Base-by-base conservation (phyloP, 108 stramenopile genomes). In the Pseudonitzschia pungens region DNA sequence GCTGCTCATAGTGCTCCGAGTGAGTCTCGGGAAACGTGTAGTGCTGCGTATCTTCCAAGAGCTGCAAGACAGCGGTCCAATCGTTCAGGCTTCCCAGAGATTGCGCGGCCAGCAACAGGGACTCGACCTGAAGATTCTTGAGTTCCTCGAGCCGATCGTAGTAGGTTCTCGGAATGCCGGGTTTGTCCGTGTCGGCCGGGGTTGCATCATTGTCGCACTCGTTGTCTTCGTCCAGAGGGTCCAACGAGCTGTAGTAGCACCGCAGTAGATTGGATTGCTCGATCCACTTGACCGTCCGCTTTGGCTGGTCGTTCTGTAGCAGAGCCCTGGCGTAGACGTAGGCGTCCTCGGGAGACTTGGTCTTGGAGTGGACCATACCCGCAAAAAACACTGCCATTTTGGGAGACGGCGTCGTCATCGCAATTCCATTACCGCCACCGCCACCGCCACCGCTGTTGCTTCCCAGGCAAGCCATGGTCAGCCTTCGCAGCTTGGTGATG, bases 321-420 rank as follows among this genome's bases (percentile, higher is more conserved):
- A 89, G 50, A 14, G 84, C 75, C 40, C 75, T 73, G 32, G 90
- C 86, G 44, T 86, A 88, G 0, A 93, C 66, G 62, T 85, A 83
- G 33, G 88, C 88, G 74, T 93, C 92, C 33, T 78, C 72, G 0
- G 78, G 74, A 7, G 68, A 45, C 65, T 67, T 66, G 5, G 88
- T 86, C 71, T 89, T 88, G 31, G 89, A 60, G 76, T 79, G 80
- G 7, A 89, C 75, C 22, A 86, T 57, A 18, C 71, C 54, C 12
- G 88, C 89, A 75, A 80, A 93, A 73, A 90, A 93, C 42, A 81
- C 78, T 1, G 89, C 88, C 55, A 82, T 84, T 43, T 74, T 48
- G 4, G 86, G 79, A 62, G 81, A 80, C 24, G 78, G 73, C 20
- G 84, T 70, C 21, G 80, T 60, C 60, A 59, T 77, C 22, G 22